These are phyloP conservation scores for Juglanconis sp. DNA, from an alignment of 2,329 filamentous ascomycete genomes.

Conservation along the genomic window DNA sequence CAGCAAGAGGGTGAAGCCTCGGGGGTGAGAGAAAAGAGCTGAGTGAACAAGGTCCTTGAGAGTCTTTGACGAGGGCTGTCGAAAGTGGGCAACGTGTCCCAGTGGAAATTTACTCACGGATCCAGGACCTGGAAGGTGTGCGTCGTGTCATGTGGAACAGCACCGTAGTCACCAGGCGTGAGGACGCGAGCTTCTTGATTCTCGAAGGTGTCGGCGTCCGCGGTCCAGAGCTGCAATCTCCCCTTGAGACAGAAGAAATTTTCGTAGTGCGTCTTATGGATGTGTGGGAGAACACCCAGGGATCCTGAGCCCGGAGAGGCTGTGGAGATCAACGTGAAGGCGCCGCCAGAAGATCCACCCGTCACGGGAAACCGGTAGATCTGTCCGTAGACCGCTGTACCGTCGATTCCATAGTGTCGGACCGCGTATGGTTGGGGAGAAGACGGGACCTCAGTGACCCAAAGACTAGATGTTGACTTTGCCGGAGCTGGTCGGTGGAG, in stretches of 20 bases:
- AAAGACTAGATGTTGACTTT: neutral
- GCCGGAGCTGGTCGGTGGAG: slow-evolving; percentile 1
- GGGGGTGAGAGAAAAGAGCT: too few relatives aligned
- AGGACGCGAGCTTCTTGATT: slow-evolving; percentile 30
- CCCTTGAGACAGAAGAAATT: slow-evolving; percentile 45
- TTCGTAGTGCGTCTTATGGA: slow-evolving; percentile 40
- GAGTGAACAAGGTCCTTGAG: too few relatives aligned
- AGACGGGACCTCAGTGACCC: slow-evolving; percentile 7
- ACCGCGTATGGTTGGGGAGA: slow-evolving; percentile 8
- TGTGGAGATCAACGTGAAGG: slow-evolving; percentile 43
- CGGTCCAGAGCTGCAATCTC: slow-evolving; percentile 43
- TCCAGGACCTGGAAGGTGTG: slow-evolving; percentile 47
- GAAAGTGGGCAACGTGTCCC: neutral
- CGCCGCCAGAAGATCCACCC: slow-evolving; percentile 39
- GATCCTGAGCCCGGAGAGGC: slow-evolving; percentile 34
- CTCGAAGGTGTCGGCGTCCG: slow-evolving; percentile 27
- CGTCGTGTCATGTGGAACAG: slow-evolving; percentile 41
- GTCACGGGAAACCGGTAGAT: slow-evolving; percentile 30
- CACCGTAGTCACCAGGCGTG: slow-evolving; percentile 43
- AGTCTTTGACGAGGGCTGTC: too few relatives aligned
- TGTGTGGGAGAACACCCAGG: slow-evolving; percentile 41
- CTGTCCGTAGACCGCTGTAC: neutral
- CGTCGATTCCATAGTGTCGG: slow-evolving; percentile 8
- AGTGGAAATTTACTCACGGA: slow-evolving; percentile 21
- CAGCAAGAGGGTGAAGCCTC: too few relatives aligned